A percentile compares a stretch with the other conserved stretches of the same genome.
Evolutionary conservation across 2,329 filamentous ascomycete species (phyloP).

Genomic region (Cladosporium sp.): DNA sequence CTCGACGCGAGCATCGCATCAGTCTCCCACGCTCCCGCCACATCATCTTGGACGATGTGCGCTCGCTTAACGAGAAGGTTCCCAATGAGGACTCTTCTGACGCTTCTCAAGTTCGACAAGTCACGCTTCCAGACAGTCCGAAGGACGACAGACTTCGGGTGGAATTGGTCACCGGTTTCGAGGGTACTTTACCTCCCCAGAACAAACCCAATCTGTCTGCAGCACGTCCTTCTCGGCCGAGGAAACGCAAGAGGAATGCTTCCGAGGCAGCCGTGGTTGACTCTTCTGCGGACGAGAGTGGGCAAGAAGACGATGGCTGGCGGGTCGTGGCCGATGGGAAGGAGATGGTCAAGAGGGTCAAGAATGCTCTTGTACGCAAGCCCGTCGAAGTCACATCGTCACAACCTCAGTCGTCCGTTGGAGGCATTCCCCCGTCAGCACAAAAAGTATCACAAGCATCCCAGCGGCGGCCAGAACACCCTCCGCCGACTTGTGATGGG

Average conservation of each 20-base stretch:
- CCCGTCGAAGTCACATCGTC: neutral
- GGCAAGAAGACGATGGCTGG: neutral
- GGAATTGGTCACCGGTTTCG: neutral
- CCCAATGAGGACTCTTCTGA: no score
- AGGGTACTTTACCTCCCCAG: no score
- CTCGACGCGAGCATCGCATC: neutral
- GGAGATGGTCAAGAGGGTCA: neutral
- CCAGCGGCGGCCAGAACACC: no score
- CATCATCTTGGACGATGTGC: constrained; percentile 1
- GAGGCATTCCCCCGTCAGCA: no score
- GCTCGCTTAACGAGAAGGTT: constrained; percentile 3
- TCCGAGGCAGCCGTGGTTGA: neutral
- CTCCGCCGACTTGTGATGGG: neutral
- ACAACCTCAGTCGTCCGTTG: neutral
- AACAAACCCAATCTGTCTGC: no score
- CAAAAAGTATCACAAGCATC: no score
- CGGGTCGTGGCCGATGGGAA: neutral
- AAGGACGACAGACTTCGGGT: neutral
- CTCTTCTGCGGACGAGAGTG: neutral
- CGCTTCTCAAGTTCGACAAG: neutral
- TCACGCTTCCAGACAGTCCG: neutral
- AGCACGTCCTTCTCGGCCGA: neutral
- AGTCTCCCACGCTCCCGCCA: neutral
- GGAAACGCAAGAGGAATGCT: neutral
- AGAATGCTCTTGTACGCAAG: neutral